Evolutionary conservation across 352 stramenopile genomes (phyloP).

Genomic region (Pythium aquatile): DNA sequence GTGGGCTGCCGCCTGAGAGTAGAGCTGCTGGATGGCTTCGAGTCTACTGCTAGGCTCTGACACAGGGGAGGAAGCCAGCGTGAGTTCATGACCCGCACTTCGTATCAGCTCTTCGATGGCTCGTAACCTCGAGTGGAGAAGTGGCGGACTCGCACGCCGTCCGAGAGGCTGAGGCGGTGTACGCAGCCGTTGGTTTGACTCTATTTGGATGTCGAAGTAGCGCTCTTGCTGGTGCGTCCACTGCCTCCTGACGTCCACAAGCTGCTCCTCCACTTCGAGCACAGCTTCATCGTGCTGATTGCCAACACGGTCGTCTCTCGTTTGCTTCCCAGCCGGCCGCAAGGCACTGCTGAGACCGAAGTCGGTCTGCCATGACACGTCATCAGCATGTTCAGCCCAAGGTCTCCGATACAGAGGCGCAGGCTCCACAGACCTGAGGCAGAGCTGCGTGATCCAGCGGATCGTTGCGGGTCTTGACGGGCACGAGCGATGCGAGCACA

Average conservation of each 20-base stretch:
- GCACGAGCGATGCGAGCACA: constrained; percentile 26
- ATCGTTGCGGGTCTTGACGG: constrained; percentile 18
- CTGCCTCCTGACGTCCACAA: constrained; percentile 7
- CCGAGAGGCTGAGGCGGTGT: not conserved
- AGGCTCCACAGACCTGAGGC: not conserved
- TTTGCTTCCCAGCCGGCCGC: not conserved
- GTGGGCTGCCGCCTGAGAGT: constrained; percentile 13
- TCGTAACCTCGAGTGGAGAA: not conserved
- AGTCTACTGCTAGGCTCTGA: not conserved
- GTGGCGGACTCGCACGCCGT: not conserved
- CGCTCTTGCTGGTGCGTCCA: constrained; percentile 22
- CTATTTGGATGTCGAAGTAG: constrained; percentile 10
- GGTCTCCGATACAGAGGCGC: not conserved
- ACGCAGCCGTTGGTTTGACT: not conserved
- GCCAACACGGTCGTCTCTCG: not conserved
- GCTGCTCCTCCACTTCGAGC: constrained; percentile 3
- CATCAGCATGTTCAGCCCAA: not conserved
- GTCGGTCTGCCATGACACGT: constrained; percentile 11
- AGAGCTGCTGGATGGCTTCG: not conserved
- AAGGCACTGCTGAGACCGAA: constrained; percentile 19
- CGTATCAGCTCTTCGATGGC: constrained; percentile 9
- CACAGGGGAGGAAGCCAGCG: not conserved
- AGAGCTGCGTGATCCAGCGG: constrained; percentile 16
- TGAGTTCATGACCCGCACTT: not conserved
- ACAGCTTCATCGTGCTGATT: constrained; percentile 24